phyloP scores from a whole-genome alignment of 441 rosid species.

The Bocquillonia castaneifolia region DNA sequence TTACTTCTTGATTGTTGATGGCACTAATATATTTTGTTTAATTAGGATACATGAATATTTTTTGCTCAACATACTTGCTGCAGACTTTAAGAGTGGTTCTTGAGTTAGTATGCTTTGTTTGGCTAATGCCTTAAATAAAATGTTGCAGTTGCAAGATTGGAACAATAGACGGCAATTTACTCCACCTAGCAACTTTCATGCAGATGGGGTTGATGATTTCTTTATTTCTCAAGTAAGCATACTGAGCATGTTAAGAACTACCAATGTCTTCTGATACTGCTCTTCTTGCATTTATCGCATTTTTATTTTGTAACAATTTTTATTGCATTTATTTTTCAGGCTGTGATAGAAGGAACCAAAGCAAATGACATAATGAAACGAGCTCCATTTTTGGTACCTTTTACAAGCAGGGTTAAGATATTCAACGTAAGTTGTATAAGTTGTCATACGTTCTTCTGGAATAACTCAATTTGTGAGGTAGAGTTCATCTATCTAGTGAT shows the following conservation, averaged over 20 bases:
- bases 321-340: constrained; percentile 45
- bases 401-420: constrained; percentile 94
- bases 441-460: constrained; percentile 13
- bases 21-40: constrained; percentile 1
- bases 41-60: not conserved
- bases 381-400: constrained; percentile 97
- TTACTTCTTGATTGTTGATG: not conserved
- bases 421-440: constrained; percentile 63
- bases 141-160: constrained; percentile 92
- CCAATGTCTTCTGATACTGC: too few species aligned
- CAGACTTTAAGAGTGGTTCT: constrained; percentile 13
- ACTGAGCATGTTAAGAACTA: constrained; percentile 19
- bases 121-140: constrained; percentile 22
- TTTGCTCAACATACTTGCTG: not conserved
- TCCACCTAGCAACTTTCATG: constrained; percentile 82
- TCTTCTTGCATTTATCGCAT: too few species aligned
- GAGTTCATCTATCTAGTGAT: too few species aligned
- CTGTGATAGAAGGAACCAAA: constrained; percentile 74
- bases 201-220: constrained; percentile 80
- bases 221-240: constrained; percentile 84
- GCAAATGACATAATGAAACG: constrained; percentile 89
- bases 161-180: constrained; percentile 80
- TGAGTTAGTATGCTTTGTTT: constrained; percentile 12
- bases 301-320: constrained; percentile 17
- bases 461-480: not conserved